Evolutionary conservation across 345 rosid genomes (phyloP), one percentile per base, ranked within the genome.

Genomic region (Eucalyptus shirleyi): DNA sequence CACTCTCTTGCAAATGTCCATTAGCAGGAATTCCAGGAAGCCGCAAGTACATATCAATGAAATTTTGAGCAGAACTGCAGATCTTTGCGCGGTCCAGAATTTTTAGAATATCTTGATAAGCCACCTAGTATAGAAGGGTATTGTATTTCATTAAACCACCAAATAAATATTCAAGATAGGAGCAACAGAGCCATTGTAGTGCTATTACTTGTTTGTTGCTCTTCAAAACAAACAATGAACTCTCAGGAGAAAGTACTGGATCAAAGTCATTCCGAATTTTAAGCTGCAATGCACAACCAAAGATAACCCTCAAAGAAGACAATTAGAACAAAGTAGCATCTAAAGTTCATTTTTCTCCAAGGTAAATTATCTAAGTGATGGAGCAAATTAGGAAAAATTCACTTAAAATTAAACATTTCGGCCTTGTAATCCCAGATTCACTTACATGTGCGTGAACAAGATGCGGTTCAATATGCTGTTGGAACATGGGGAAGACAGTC

Each of bases 401-500:
- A 42, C 51, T n/a, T 28, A 6, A 86, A 47, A 86, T 86, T 86
- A 91, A 56, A 77, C 83, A 77, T 77, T 37, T 37, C 2, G 16
- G 83, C 45, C 83, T 37, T 77, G 28, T 53, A 51, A 77, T 82
- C 85, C 50, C 60, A 88, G 89, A 91, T 88, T 53, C 69, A 95
- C 99, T 96, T 86, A 98, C 99, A 93, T 98, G 99, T 87, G 99
- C 99, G 91, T 97, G 98, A 92, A 98, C 99, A 92, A 98, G 99
- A 92, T 98, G 99, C 19, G 99, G 99, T 91, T 98, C 99, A 86
- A 97, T 97, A 90, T 96, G 94, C 93, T 96, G 99, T 94, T 98
- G 99, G 93, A 98, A 98, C 97, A 98, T 96, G 82, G 99, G 99
- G 91, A 98, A 98, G 50, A 98, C 99, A 50, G 95, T 95, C 97